Base-by-base conservation (phyloP, 2,329 filamentous ascomycete species). In the Colletotrichum sp. region DNA sequence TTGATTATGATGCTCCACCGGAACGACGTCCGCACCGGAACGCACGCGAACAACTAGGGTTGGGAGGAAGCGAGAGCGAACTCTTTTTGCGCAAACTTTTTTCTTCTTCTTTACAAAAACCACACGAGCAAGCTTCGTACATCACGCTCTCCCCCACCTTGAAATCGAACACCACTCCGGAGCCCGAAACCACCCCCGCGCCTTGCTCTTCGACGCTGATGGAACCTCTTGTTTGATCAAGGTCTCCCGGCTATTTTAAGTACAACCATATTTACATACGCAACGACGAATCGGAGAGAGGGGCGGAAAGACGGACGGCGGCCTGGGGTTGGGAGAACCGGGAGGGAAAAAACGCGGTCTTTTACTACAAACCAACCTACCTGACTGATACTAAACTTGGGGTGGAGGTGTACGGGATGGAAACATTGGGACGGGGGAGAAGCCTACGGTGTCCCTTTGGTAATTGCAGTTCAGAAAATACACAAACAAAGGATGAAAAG, bases 391-490 rank as follows among this genome's bases (percentile, higher is more conserved):
- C 39, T 65, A 71, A 36, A 71, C 44, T 52, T 52, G n/a, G n/a
- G 44, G 44, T 52, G 65, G 62, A 63, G 30, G 66, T 28, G 21
- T 69, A 36, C 66, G 32, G 34, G 39, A 63, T 30, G 34, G 71
- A 62, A 62, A 59, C 73, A 57, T 71, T 18, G 44, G 49, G 30
- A 52, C 44, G 44, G 44, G 44, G 44, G n/a, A 52, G 44, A 52
- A 52, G 44, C 3, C 44, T 52, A 24, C 3, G 32, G 24, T 18
- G 49, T 26, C 59, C 65, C 72, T 65, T 60, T 32, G 34, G 62
- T 75, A 67, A 77, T 75, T 74, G 75, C 75, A 67, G 67, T 71
- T 77, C 75, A 77, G 62, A 76, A 71, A 77, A 77, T 62, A 66
- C 64, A 76, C 66, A 77, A 77, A 77, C 75, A 77, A 77, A 77